Conservation (phyloP, 257 asterid species). For the Nicotiana paniculata region DNA sequence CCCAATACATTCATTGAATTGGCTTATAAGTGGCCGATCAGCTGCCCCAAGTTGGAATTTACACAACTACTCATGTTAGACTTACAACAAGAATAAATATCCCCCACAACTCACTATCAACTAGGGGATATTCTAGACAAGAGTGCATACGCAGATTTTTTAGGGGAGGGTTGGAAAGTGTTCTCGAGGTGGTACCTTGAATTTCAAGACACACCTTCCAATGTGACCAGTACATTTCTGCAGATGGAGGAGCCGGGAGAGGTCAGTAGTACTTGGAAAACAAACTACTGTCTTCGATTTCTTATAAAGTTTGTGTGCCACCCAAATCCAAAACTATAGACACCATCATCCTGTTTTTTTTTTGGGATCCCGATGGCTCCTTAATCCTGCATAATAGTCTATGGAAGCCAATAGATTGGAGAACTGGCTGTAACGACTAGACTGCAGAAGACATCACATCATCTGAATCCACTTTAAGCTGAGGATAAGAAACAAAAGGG, state of each 20-base stretch:
- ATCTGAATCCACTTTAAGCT: constrained; percentile 81
- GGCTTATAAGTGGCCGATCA: neutral
- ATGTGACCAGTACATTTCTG: neutral
- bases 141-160: neutral
- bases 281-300: neutral
- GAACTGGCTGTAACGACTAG: constrained; percentile 10
- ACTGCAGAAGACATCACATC: constrained; percentile 46
- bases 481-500: constrained; percentile 19
- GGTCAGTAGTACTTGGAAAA: neutral
- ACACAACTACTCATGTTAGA: neutral
- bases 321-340: neutral
- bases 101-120: neutral
- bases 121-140: neutral
- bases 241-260: neutral
- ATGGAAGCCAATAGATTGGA: neutral
- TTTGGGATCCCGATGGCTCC: neutral
- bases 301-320: neutral
- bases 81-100: neutral
- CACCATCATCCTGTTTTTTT: neutral
- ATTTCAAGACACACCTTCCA: too few relatives aligned
- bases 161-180: neutral
- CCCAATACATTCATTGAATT: neutral
- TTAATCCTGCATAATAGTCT: neutral
- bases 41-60: neutral
- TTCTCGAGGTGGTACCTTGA: neutral